These are phyloP conservation scores for Ogataea methylovora DNA, from an alignment of 805 yeast genomes.

Conservation along the genomic window DNA sequence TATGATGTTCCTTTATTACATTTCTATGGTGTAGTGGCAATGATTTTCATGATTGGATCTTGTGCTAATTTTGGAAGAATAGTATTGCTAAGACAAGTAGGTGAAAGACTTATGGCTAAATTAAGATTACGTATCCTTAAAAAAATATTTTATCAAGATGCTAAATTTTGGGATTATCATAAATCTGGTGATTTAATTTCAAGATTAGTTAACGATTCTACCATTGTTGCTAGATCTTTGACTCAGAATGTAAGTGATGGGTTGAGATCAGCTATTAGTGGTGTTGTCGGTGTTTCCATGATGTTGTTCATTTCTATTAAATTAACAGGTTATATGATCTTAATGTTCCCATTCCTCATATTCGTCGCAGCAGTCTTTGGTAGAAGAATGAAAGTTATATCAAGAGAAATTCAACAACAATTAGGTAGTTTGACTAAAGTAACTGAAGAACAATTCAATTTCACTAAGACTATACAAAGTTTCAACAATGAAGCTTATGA, in stretches of 20 bases:
- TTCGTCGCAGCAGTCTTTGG: constrained; percentile 80
- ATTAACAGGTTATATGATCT: constrained; percentile 71
- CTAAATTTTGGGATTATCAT: constrained; percentile 82
- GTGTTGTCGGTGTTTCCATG: constrained; percentile 83
- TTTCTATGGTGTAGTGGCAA: constrained; percentile 56
- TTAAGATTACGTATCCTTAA: constrained; percentile 70
- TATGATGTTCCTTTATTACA: constrained; percentile 56
- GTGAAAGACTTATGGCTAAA: constrained; percentile 83
- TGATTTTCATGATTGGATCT: constrained; percentile 66
- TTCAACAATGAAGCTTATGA: constrained; percentile 82
- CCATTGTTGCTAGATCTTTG: constrained; percentile 76
- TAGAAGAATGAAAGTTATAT: constrained; percentile 61
- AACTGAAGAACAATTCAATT: constrained; percentile 84
- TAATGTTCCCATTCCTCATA: constrained; percentile 78
- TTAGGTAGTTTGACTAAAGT: constrained; percentile 83
- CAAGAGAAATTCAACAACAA: constrained; percentile 73
- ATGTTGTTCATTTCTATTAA: constrained; percentile 84
- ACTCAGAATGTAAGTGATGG: constrained; percentile 92
- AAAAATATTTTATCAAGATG: constrained; percentile 76
- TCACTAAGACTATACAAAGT: constrained; percentile 80
- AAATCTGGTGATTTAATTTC: constrained; percentile 90
- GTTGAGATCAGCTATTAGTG: constrained; percentile 73
- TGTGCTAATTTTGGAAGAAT: constrained; percentile 75
- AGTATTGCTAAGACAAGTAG: constrained; percentile 66
- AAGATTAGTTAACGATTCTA: constrained; percentile 80